Percentiles rank a stretch among this genome's conserved stretches.
These are phyloP conservation scores for Phytophthora chlamydospora DNA, from an alignment of 352 stramenopile species.

Conservation along the genomic window DNA sequence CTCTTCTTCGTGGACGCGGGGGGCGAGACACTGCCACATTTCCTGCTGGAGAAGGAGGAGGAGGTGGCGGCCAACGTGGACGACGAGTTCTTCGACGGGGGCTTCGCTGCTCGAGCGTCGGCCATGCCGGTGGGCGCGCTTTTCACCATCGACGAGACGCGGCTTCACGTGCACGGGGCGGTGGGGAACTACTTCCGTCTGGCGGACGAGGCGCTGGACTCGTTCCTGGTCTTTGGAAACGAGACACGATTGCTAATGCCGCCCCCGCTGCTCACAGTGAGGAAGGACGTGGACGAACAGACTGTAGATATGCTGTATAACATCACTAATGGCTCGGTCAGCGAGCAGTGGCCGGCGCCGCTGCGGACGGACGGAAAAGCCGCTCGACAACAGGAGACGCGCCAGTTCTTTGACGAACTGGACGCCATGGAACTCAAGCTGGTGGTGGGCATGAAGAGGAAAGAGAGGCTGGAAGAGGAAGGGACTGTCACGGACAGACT, in stretches of 20 bases:
- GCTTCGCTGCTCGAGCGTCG: constrained; percentile 57
- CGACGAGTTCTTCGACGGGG: constrained; percentile 63
- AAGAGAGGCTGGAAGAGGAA: constrained; percentile 11
- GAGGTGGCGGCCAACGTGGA: constrained; percentile 69
- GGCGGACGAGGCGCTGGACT: constrained; percentile 56
- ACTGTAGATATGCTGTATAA: constrained; percentile 43
- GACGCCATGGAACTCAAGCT: constrained; percentile 69
- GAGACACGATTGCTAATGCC: constrained; percentile 36
- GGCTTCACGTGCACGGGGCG: constrained; percentile 68
- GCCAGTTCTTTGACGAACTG: constrained; percentile 69
- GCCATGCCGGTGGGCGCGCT: constrained; percentile 65
- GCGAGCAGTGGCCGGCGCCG: constrained; percentile 54
- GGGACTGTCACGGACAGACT: constrained; percentile 27
- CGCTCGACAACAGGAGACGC: constrained; percentile 35
- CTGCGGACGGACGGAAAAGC: constrained; percentile 40
- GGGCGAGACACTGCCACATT: constrained; percentile 61
- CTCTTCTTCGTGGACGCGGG: constrained; percentile 73
- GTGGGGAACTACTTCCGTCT: constrained; percentile 70
- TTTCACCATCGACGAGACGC: constrained; percentile 77
- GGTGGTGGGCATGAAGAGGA: constrained; percentile 56
- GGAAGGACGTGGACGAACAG: constrained; percentile 35
- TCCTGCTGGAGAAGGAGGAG: constrained; percentile 69
- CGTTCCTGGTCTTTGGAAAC: constrained; percentile 49
- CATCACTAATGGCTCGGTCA: constrained; percentile 45
- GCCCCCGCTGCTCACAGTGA: constrained; percentile 58